phyloP scores from a whole-genome alignment of 345 rosid species.

The Heritiera littoralis region DNA sequence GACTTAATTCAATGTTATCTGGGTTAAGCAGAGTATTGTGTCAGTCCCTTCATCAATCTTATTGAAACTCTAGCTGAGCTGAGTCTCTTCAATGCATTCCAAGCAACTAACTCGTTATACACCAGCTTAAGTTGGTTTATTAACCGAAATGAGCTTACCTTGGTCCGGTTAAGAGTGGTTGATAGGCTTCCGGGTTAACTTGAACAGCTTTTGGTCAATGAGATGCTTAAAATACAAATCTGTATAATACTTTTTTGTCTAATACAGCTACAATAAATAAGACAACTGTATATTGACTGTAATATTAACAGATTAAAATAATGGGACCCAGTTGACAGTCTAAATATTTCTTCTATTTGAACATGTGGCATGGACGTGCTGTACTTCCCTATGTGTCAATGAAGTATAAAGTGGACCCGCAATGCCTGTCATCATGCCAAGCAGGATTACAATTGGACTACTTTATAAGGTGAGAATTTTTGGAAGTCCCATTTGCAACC shows the following conservation, averaged over 20 bases:
- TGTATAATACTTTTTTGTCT: background rate
- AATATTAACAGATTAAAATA: background rate
- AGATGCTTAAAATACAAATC: background rate
- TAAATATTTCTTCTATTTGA: background rate
- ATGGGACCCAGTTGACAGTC: slow-evolving; percentile 21
- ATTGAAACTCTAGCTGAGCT: slow-evolving; percentile 7
- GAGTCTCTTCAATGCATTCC: slow-evolving; percentile 3
- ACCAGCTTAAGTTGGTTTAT: background rate
- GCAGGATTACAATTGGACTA: slow-evolving; percentile 5
- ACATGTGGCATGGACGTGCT: slow-evolving; percentile 7
- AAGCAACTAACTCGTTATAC: background rate
- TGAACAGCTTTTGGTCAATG: background rate
- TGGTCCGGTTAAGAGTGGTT: background rate
- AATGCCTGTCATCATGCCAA: slow-evolving; percentile 17
- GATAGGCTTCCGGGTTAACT: background rate
- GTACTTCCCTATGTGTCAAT: slow-evolving; percentile 8
- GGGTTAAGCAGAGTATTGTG: slow-evolving; percentile 1
- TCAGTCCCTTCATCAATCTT: background rate
- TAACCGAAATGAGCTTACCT: background rate
- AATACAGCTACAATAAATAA: background rate
- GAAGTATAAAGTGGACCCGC: slow-evolving; percentile 15
- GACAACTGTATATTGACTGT: slow-evolving; percentile 13
- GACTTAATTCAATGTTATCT: background rate
- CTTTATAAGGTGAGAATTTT: background rate
- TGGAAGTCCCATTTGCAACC: background rate